phyloP scores from a whole-genome alignment of 2,329 filamentous ascomycete genomes.

The Penicillium rolfsii region DNA sequence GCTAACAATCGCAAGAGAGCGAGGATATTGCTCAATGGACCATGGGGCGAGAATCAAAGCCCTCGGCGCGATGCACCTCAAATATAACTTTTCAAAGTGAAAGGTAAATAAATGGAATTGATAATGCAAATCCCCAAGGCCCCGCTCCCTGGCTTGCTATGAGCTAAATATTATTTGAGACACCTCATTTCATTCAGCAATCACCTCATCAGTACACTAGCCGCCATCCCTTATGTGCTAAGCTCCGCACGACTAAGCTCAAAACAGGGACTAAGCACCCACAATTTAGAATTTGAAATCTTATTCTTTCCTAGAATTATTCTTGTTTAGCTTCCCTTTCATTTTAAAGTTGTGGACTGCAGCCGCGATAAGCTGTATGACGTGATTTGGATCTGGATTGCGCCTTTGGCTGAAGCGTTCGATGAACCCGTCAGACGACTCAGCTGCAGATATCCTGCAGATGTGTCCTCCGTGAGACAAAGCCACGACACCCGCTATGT shows the following conservation, averaged over 20 bases:
- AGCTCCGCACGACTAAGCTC: not conserved
- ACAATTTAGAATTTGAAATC: not conserved
- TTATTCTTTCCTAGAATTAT: no score
- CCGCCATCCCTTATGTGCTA: not conserved
- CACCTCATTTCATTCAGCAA: not conserved
- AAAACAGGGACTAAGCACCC: not conserved
- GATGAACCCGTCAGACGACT: not conserved
- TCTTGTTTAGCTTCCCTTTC: not conserved
- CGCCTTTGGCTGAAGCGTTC: conserved; percentile 20
- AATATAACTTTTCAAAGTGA: not conserved
- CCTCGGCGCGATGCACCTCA: not conserved
- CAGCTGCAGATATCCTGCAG: conserved; percentile 4
- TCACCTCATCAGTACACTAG: not conserved
- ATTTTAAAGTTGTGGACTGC: conserved; percentile 16
- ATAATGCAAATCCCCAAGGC: not conserved
- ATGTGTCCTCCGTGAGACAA: not conserved
- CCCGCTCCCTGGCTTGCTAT: not conserved
- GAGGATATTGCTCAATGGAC: not conserved
- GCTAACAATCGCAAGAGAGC: not conserved
- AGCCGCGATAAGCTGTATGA: conserved; percentile 36
- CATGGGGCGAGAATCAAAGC: not conserved
- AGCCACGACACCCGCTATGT: not conserved
- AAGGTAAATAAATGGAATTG: not conserved
- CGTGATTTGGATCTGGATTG: conserved; percentile 41
- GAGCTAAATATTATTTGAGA: not conserved